phyloP scores from a whole-genome alignment of 2,329 filamentous ascomycete genomes.

The Sordariomycetes sp. region DNA sequence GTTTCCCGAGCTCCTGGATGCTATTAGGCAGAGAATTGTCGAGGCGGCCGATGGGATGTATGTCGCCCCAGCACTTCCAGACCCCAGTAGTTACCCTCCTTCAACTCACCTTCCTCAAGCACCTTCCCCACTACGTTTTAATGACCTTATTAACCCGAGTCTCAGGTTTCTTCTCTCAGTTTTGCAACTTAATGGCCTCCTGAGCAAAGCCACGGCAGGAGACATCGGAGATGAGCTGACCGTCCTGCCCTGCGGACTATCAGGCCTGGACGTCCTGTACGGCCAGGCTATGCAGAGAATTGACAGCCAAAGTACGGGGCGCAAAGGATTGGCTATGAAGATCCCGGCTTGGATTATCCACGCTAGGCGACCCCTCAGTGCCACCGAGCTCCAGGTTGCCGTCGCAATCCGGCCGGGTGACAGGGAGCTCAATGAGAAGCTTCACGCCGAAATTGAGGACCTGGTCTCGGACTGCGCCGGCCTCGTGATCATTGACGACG shows the following conservation, averaged over 20 bases:
- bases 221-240: neutral
- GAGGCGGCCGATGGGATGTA: conserved; percentile 6
- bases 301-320: conserved; percentile 17
- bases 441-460: conserved; percentile 17
- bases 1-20: neutral
- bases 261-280: conserved; percentile 24
- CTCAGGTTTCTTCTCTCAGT: neutral
- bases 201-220: neutral
- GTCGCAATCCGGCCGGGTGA: conserved; percentile 20
- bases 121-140: conserved; percentile 6
- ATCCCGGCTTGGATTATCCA: conserved; percentile 25
- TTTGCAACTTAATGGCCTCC: neutral
- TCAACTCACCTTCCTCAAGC: too few species aligned
- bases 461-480: conserved; percentile 25
- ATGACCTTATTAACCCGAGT: neutral
- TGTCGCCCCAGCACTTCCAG: neutral
- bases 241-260: conserved; percentile 7
- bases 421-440: conserved; percentile 17
- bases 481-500: conserved; percentile 22
- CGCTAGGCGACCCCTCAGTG: conserved; percentile 18
- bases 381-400: conserved; percentile 24
- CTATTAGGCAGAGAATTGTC: neutral
- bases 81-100: too few species aligned
- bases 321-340: conserved; percentile 20
- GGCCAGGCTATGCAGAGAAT: conserved; percentile 26